These are phyloP conservation scores for Logfia minima DNA, from an alignment of 129 eudicot species.

Conservation along the genomic window DNA sequence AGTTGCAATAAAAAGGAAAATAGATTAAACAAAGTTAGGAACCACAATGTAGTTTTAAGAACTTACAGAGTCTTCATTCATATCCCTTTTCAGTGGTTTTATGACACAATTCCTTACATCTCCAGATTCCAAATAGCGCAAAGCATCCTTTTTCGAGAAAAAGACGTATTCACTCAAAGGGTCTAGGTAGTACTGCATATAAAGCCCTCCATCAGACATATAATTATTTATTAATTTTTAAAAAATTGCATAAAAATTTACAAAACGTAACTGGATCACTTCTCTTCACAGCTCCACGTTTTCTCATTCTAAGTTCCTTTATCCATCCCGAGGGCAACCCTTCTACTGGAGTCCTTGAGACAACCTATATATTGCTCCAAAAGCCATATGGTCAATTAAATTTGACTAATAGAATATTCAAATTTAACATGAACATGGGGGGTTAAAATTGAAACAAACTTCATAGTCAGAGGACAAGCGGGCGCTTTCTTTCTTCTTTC, in stretches of 20 bases:
- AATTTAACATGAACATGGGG: constrained; percentile 15
- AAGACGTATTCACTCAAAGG: constrained; percentile 64
- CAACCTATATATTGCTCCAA: constrained; percentile 45
- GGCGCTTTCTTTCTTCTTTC: constrained; percentile 24
- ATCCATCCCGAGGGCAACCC: constrained; percentile 82
- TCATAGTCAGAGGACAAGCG: constrained; percentile 21
- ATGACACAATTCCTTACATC: constrained; percentile 48
- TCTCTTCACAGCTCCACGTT: constrained; percentile 25
- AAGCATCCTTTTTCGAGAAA: constrained; percentile 61
- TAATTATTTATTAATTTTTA: not conserved
- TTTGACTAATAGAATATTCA: not conserved
- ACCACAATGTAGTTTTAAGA: not conserved
- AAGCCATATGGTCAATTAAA: constrained; percentile 20
- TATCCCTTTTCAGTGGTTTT: constrained; percentile 46
- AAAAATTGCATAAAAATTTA: not conserved
- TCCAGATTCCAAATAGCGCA: constrained; percentile 69
- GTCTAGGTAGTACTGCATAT: constrained; percentile 57
- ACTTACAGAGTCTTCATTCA: constrained; percentile 50
- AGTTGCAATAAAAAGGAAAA: not conserved
- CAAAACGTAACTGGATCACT: constrained; percentile 47
- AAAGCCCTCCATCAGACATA: not conserved
- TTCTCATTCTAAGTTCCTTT: constrained; percentile 56
- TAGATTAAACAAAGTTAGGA: not conserved
- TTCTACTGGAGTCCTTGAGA: constrained; percentile 45
- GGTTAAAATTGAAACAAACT: constrained; percentile 32